Percentiles rank a stretch among this genome's conserved stretches.
phyloP scores from a whole-genome alignment of 1,139 yeast genomes.

The Taphrina sp. region DNA sequence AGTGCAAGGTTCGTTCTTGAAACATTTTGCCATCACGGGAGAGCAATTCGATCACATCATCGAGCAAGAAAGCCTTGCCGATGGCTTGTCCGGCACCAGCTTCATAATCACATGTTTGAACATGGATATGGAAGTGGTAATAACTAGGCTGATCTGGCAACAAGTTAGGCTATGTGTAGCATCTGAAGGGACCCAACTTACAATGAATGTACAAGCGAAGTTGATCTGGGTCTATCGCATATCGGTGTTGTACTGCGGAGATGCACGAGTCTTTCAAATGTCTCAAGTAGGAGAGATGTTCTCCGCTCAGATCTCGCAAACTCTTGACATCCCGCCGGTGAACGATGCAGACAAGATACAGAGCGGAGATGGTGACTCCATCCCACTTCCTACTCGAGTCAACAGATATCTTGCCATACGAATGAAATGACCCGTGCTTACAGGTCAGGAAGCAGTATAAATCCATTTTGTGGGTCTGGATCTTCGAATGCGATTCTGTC shows the following conservation, averaged over 20 bases:
- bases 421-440: conserved; percentile 49
- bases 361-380: conserved; percentile 60
- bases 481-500: conserved; percentile 71
- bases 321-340: conserved; percentile 68
- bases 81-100: conserved; percentile 72
- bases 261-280: conserved; percentile 61
- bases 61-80: conserved; percentile 80
- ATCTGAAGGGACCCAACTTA: background rate
- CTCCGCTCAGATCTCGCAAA: conserved; percentile 65
- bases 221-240: conserved; percentile 7
- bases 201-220: conserved; percentile 37
- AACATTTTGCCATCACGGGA: conserved; percentile 53
- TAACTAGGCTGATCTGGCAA: conserved; percentile 76
- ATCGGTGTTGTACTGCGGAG: conserved; percentile 56
- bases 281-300: conserved; percentile 60
- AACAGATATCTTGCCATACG: background rate
- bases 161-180: background rate
- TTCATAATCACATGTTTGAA: conserved; percentile 70
- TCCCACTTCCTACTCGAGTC: conserved; percentile 93
- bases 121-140: conserved; percentile 90
- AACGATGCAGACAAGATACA: conserved; percentile 78
- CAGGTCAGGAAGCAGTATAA: conserved; percentile 49
- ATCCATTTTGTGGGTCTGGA: conserved; percentile 56
- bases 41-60: conserved; percentile 75
- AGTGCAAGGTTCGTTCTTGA: conserved; percentile 53